Evolutionary conservation across 306 rosid genomes (phyloP).

Genomic region (Vachellia collinsii): DNA sequence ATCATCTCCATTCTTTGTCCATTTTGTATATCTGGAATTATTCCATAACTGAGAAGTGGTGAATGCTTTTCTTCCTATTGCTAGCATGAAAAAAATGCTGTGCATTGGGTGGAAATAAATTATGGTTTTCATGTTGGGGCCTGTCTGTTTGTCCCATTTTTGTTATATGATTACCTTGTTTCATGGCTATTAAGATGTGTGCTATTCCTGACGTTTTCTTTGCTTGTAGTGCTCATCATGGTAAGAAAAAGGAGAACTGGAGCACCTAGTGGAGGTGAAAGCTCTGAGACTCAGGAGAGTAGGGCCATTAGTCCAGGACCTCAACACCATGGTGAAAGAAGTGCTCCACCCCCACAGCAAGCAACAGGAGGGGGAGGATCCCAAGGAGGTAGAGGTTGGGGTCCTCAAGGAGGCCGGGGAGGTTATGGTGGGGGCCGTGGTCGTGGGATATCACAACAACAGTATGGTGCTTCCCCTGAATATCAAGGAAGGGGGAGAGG

Average conservation of each 20-base stretch:
- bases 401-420: slow-evolving; percentile 60
- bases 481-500: slow-evolving; percentile 90
- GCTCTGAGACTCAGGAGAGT: slow-evolving; percentile 60
- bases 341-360: slow-evolving; percentile 59
- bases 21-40: background rate
- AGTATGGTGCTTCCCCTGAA: slow-evolving; percentile 65
- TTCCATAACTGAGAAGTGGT: background rate
- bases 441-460: slow-evolving; percentile 69
- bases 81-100: background rate
- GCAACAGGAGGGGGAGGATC: slow-evolving; percentile 50
- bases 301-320: slow-evolving; percentile 47
- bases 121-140: background rate
- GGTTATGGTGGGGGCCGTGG: slow-evolving; percentile 57
- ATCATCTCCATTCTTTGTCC: background rate
- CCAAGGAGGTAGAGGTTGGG: slow-evolving; percentile 62
- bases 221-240: slow-evolving; percentile 55
- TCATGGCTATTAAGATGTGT: background rate
- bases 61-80: background rate
- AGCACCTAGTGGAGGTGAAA: slow-evolving; percentile 59
- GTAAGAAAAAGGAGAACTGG: slow-evolving; percentile 80
- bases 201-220: slow-evolving; percentile 11
- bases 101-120: background rate
- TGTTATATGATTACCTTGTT: background rate
- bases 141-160: background rate
- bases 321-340: slow-evolving; percentile 63